Evolutionary conservation across 2,329 filamentous ascomycete genomes (phyloP).

Genomic region (Venturiaceae sp.): DNA sequence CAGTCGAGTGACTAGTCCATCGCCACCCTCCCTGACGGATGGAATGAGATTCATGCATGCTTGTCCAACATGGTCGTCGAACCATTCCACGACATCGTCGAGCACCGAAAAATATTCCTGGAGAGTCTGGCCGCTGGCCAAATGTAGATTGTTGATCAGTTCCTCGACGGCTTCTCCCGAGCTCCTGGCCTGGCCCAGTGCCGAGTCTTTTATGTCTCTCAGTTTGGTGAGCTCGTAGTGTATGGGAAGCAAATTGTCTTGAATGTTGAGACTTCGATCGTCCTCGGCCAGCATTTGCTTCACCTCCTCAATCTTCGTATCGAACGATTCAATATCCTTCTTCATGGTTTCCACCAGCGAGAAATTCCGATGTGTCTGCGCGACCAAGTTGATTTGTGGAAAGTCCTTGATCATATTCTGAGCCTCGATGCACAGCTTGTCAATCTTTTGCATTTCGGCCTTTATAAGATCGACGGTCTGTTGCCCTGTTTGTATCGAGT

Average conservation of each 20-base stretch:
- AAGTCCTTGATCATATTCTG: constrained; percentile 98
- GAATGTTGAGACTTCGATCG: constrained; percentile 75
- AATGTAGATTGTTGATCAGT: constrained; percentile 62
- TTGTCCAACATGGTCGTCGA: constrained; percentile 86
- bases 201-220: constrained; percentile 89
- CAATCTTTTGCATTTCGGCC: constrained; percentile 97
- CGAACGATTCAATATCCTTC: constrained; percentile 81
- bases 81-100: constrained; percentile 84
- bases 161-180: constrained; percentile 63
- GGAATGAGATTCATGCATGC: constrained; percentile 86
- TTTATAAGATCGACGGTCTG: constrained; percentile 88
- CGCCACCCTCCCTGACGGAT: constrained; percentile 77
- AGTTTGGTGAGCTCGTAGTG: constrained; percentile 90
- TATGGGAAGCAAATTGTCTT: constrained; percentile 80
- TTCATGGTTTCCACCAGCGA: constrained; percentile 91
- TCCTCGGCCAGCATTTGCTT: constrained; percentile 74
- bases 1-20: constrained; percentile 79
- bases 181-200: constrained; percentile 83
- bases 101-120: constrained; percentile 82
- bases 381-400: constrained; percentile 80
- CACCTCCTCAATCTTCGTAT: constrained; percentile 63
- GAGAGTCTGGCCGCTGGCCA: constrained; percentile 64
- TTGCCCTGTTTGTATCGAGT: constrained; percentile 77
- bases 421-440: constrained; percentile 92
- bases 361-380: constrained; percentile 94